Percentiles rank a stretch among this genome's conserved stretches.
Conservation (phyloP, 768 basidiomycete species). For the Harrya chromipes region DNA sequence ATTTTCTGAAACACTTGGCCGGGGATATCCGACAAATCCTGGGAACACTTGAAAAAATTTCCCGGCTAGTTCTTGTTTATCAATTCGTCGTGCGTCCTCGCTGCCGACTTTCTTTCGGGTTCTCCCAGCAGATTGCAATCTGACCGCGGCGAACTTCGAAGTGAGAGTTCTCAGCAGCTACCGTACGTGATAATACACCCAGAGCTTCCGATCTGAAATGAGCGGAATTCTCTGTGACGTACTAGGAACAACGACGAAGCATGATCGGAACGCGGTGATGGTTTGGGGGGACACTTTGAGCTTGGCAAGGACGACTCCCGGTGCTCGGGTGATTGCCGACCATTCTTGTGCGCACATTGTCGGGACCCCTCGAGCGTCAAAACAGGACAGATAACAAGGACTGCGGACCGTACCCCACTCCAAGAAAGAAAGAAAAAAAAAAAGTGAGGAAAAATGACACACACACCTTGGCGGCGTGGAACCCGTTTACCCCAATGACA, state of each 20-base stretch:
- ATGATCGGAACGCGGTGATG: no score
- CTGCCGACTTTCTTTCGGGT: background rate
- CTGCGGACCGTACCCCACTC: no score
- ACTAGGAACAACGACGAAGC: background rate
- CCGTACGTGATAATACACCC: background rate
- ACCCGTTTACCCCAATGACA: background rate
- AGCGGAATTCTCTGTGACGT: background rate
- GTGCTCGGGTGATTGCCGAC: constrained; percentile 1
- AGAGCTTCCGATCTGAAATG: background rate
- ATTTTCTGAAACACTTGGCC: no score
- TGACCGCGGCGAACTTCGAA: no score
- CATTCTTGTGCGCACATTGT: background rate
- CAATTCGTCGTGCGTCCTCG: background rate
- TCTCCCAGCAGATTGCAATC: background rate
- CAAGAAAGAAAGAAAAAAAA: no score
- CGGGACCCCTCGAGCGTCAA: no score
- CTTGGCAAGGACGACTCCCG: background rate
- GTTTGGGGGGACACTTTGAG: background rate
- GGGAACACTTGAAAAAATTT: no score
- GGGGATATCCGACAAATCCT: no score
- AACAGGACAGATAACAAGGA: no score
- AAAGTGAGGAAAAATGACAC: no score
- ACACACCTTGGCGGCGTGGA: no score
- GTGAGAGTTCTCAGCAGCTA: background rate
- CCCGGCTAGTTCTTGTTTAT: background rate